phyloP scores from a whole-genome alignment of 495 filamentous ascomycete genomes.

The Daldinia loculata region DNA sequence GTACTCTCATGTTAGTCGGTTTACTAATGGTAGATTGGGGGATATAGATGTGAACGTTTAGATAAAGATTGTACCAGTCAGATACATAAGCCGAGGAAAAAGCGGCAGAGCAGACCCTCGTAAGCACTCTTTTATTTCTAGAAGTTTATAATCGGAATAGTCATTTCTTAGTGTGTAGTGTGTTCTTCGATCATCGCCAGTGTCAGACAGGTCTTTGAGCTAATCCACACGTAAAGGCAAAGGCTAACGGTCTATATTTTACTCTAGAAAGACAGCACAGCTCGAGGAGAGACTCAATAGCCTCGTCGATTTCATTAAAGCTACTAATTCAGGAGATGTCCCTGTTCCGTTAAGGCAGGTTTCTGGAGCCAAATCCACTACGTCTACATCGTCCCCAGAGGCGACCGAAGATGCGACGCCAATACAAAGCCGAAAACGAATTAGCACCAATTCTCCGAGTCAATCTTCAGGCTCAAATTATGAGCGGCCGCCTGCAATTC shows the following conservation, averaged over 20 bases:
- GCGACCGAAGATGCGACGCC: not conserved
- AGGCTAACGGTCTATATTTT: conserved; percentile 8
- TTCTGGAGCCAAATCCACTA: conserved; percentile 1
- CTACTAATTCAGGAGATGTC: conserved; percentile 39
- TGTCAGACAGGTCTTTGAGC: not conserved
- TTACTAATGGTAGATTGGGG: conserved; percentile 20
- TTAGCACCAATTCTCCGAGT: not conserved
- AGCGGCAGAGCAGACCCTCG: conserved; percentile 49
- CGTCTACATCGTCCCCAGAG: conserved; percentile 7
- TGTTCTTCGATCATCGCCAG: not conserved
- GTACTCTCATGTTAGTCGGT: not conserved
- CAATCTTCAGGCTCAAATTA: conserved; percentile 6
- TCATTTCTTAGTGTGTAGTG: not conserved
- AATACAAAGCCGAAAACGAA: conserved; percentile 6
- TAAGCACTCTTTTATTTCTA: conserved; percentile 35
- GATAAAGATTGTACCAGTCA: conserved; percentile 47
- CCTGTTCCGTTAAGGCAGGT: conserved; percentile 10
- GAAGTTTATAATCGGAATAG: not conserved
- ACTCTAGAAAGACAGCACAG: conserved; percentile 45
- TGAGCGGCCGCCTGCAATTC: conserved; percentile 17
- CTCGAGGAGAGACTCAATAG: conserved; percentile 48
- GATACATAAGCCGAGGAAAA: conserved; percentile 48
- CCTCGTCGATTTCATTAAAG: conserved; percentile 45
- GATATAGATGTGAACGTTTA: conserved; percentile 45
- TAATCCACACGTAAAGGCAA: not conserved